phyloP scores from a whole-genome alignment of 805 yeast species.

The Cyberlindnera maclurae region DNA sequence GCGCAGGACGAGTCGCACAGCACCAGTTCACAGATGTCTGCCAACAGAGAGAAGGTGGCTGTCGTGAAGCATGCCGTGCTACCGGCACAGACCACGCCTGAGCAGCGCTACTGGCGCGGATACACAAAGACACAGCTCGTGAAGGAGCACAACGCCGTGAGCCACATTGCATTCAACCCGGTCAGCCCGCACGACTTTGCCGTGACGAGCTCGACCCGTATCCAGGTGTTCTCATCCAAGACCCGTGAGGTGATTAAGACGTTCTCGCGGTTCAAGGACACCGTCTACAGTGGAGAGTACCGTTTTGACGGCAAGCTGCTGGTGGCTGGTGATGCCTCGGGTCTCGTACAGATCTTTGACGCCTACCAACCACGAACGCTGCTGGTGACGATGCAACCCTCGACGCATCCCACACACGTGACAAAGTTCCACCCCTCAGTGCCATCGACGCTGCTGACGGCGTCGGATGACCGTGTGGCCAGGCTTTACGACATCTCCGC shows the following conservation, averaged over 20 bases:
- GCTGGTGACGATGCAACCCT: slow-evolving; percentile 74
- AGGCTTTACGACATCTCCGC: slow-evolving; percentile 84
- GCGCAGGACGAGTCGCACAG: no score
- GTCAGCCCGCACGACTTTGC: slow-evolving; percentile 86
- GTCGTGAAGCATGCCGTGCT: slow-evolving; percentile 66
- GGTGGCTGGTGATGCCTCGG: slow-evolving; percentile 94
- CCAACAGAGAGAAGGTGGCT: slow-evolving; percentile 56
- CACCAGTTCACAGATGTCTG: no score
- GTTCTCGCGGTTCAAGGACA: slow-evolving; percentile 80
- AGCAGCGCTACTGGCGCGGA: slow-evolving; percentile 90
- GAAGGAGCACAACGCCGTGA: slow-evolving; percentile 88
- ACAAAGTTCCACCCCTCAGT: slow-evolving; percentile 82
- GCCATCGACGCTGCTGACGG: slow-evolving; percentile 71
- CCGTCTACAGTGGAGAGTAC: slow-evolving; percentile 87
- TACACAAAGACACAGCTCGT: slow-evolving; percentile 80
- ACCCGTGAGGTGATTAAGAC: slow-evolving; percentile 89
- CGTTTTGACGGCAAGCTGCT: slow-evolving; percentile 85
- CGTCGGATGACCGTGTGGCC: slow-evolving; percentile 85
- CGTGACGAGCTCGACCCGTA: slow-evolving; percentile 82
- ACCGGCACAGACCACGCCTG: slow-evolving; percentile 84
- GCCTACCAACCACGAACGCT: slow-evolving; percentile 72
- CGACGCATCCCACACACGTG: slow-evolving; percentile 85
- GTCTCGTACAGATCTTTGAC: slow-evolving; percentile 86
- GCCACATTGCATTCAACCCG: slow-evolving; percentile 84
- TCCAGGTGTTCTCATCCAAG: slow-evolving; percentile 89